Evolutionary conservation across 1,284 basidiomycete genomes (phyloP), one percentile per base, ranked within the genome.

Genomic region (Rhodotorula glutinis): DNA sequence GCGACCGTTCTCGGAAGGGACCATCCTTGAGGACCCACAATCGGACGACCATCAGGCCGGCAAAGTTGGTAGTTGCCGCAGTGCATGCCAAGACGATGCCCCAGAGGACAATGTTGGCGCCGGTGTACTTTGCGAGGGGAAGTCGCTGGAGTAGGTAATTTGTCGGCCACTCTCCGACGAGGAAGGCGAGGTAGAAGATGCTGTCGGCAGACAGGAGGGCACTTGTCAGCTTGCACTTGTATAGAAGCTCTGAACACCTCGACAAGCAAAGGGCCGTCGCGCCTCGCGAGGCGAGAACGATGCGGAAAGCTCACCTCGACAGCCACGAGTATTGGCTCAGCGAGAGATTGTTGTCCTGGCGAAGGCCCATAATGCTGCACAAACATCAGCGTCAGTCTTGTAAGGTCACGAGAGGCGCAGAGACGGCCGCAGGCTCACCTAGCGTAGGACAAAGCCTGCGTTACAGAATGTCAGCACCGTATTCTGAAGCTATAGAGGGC

Each of bases 251-350:
- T n/a, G n/a, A n/a, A n/a, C n/a, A n/a, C n/a, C n/a, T n/a, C n/a
- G n/a, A n/a, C n/a, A n/a, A n/a, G n/a, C n/a, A n/a, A n/a, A n/a
- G n/a, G n/a, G n/a, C n/a, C n/a, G n/a, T n/a, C n/a, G n/a, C n/a
- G n/a, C n/a, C n/a, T n/a, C n/a, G n/a, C n/a, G n/a, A n/a, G n/a
- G 17, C 46, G 21, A n/a, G 46, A 11, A 7, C 4, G 8, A 46
- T 57, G 41, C 52, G 59, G 57, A 38, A 78, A 55, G 77, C 71
- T 54, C 71, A 72, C 40, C 72, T 73, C 14, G 74, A 75, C 4
- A 77, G 65, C 76, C 76, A 78, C 1, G 67, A 68, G 64, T 76
- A 78, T 43, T 78, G 66, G 13, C 71, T 63, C 5, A 72, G 73
- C 9, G 65, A 62, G 10, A 78, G 63, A 30, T 75, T n/a, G 16